A percentile compares a stretch with the other conserved stretches of the same genome.
Evolutionary conservation across 1,284 basidiomycete genomes (phyloP).

Genomic region (Ganoderma resinaceum): DNA sequence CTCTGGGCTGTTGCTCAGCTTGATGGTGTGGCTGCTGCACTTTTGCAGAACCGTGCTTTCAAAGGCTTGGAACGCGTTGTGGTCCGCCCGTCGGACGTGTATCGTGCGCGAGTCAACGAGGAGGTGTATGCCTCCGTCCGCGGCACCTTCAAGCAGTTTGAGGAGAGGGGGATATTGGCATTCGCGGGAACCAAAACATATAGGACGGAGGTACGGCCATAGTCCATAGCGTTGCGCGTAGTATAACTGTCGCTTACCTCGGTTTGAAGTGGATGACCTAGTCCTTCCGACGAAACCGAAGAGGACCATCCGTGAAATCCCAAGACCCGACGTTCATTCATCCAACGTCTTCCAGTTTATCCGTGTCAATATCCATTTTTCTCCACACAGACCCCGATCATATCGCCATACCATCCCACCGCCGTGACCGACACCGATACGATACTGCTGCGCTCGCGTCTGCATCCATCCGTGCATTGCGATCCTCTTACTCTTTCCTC

Average conservation of each 20-base stretch:
- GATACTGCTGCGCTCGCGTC: too few species aligned
- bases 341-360: too few species aligned
- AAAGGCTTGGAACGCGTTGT: background rate
- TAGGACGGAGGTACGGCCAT: background rate
- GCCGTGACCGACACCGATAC: too few species aligned
- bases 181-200: background rate
- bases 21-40: background rate
- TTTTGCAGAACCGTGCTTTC: background rate
- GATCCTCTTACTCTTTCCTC: too few species aligned
- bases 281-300: background rate
- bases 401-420: too few species aligned
- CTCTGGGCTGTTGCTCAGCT: background rate
- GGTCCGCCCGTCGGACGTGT: background rate
- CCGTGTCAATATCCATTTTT: too few species aligned
- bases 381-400: too few species aligned
- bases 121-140: background rate
- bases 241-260: background rate
- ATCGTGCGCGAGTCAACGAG: background rate
- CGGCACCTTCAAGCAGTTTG: background rate
- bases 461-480: too few species aligned
- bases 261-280: background rate
- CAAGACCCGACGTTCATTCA: too few species aligned
- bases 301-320: too few species aligned
- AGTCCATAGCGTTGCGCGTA: background rate
- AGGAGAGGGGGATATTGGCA: background rate